Base-by-base conservation (phyloP, 176 grass and related monocot genomes). In the Cenchrus fungigraminus region DNA sequence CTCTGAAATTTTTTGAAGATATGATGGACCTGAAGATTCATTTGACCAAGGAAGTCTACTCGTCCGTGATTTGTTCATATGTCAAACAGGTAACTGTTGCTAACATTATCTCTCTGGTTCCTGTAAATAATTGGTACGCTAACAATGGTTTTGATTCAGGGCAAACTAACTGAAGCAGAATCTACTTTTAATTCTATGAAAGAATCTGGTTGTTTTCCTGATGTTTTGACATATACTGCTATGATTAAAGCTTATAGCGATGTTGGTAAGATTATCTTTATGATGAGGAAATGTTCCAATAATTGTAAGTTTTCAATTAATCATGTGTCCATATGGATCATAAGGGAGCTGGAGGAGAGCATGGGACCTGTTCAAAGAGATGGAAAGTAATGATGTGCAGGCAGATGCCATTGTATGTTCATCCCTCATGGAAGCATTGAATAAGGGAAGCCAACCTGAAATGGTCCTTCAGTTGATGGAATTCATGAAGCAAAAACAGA, bases 151-250 rank as follows among this genome's bases (percentile, higher is more conserved):
- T 85, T 74, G 79, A 86, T 88, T 79, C 85, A 95, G 95, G 95
- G 89, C 9, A 91, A 95, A 79, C 76, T 95, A 85, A 72, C 50
- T 78, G 89, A 95, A 87, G 91, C 93, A 74, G 89, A 95, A 88
- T 93, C 80, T 62, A 92, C 81, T 86, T 98, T 98, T 70, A 76
- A 20, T 88, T 85, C 81, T 85, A 95, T 98, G 91, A 93, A 92
- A 89, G 64, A 87, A 50, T 86, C 85, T 29, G 89, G 83, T 15
- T 98, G 93, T 37, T 82, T 67, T 46, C 95, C 87, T 89, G 95
- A 98, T 98, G 91, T 98, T 88, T 85, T 98, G 87, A 98, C 93
- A 87, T 98, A 95, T 81, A 98, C 93, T 62, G 70, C 93, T 73
- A 90, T 98, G 89, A 86, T 98, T 78, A 88, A 95, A 88, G 87